A percentile compares a stretch with the other conserved stretches of the same genome.
Evolutionary conservation across 306 rosid species (phyloP).

Genomic region (Bauhinia variegata): DNA sequence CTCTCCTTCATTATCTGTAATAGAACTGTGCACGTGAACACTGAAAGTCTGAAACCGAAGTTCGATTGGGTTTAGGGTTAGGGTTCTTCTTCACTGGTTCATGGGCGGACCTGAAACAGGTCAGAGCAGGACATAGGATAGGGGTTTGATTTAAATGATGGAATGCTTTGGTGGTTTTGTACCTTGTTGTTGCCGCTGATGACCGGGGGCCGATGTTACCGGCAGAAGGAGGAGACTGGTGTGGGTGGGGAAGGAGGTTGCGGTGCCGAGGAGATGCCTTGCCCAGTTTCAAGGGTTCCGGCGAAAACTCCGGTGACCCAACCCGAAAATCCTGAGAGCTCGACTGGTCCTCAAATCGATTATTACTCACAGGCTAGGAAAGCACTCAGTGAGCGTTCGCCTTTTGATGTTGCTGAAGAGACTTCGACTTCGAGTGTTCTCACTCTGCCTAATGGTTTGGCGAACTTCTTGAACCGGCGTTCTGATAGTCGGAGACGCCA

Average conservation of each 20-base stretch:
- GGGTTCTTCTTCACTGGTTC: constrained; percentile 26
- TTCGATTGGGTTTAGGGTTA: constrained; percentile 49
- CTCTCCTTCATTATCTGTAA: constrained; percentile 25
- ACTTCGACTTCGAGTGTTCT: constrained; percentile 54
- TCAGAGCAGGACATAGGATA: constrained; percentile 33
- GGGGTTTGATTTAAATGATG: constrained; percentile 64
- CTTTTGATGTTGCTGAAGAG: constrained; percentile 71
- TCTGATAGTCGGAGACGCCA: constrained; percentile 71
- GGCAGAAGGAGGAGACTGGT: constrained; percentile 61
- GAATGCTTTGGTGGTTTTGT: constrained; percentile 48
- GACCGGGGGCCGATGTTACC: constrained; percentile 82
- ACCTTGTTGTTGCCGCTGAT: constrained; percentile 65
- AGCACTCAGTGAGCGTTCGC: constrained; percentile 72
- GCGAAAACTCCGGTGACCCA: constrained; percentile 43
- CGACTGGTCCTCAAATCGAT: constrained; percentile 45
- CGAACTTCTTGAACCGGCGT: constrained; percentile 62
- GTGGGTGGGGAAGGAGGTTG: constrained; percentile 56
- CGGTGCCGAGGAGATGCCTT: constrained; percentile 55
- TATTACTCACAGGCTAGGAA: constrained; percentile 79
- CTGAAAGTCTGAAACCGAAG: constrained; percentile 23
- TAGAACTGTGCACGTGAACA: constrained; percentile 8
- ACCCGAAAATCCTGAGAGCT: constrained; percentile 37
- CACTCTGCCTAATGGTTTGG: constrained; percentile 74
- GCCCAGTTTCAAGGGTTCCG: constrained; percentile 54
- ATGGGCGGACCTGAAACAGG: constrained; percentile 12